These are phyloP conservation scores for Perkinsus olseni DNA, from an alignment of 169 alveolate genomes.

Conservation along the genomic window DNA sequence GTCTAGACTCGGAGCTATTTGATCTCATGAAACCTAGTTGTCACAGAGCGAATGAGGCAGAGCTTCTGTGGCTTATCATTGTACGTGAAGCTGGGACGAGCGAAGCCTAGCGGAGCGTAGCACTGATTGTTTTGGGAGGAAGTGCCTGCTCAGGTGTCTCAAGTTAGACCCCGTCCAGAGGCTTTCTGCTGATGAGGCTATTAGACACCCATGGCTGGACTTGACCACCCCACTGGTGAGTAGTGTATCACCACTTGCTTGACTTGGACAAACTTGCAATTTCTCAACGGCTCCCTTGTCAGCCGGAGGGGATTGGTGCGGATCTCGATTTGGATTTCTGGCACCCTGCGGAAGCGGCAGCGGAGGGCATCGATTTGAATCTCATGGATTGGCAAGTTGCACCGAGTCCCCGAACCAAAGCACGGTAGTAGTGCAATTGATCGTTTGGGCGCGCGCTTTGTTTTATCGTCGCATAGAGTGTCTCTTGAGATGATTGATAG, in stretches of 20 bases:
- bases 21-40: too few relatives aligned
- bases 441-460: too few relatives aligned
- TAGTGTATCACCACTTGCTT: not conserved
- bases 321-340: not conserved
- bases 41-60: too few relatives aligned
- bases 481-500: too few relatives aligned
- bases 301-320: not conserved
- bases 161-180: not conserved
- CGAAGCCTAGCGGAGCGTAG: too few relatives aligned
- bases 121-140: too few relatives aligned
- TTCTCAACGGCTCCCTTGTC: not conserved
- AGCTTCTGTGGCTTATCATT: too few relatives aligned
- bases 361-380: not conserved
- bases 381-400: not conserved
- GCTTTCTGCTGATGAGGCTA: not conserved
- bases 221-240: not conserved
- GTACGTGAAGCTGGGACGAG: too few relatives aligned
- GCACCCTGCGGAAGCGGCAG: not conserved
- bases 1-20: too few relatives aligned
- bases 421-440: not conserved
- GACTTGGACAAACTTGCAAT: not conserved
- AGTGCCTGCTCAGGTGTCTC: not conserved
- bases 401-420: not conserved
- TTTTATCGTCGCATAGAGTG: too few relatives aligned
- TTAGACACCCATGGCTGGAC: not conserved